These are phyloP conservation scores for Boletus sp. DNA, from an alignment of 768 basidiomycete species.

Conservation along the genomic window DNA sequence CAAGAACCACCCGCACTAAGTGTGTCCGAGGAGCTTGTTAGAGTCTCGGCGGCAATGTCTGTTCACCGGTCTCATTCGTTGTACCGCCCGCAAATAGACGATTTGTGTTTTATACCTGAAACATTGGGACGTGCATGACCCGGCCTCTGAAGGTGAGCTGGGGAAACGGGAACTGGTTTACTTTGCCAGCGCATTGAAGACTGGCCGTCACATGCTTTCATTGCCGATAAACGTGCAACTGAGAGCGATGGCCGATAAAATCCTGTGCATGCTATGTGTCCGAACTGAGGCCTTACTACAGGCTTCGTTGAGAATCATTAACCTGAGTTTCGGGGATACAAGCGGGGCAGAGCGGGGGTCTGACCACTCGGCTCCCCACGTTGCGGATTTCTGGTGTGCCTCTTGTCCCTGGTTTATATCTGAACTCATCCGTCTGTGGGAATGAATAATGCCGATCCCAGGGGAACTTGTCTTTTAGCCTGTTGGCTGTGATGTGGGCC, in stretches of 20 bases:
- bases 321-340: neutral
- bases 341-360: neutral
- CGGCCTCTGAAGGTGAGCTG: slow-evolving; percentile 3
- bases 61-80: slow-evolving; percentile 14
- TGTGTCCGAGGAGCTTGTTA: slow-evolving; percentile 1
- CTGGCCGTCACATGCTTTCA: neutral
- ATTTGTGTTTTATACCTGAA: slow-evolving; percentile 14
- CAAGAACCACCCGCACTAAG: slow-evolving; percentile 85
- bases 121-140: neutral
- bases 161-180: neutral
- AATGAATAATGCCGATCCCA: neutral
- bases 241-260: neutral
- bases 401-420: neutral
- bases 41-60: slow-evolving; percentile 1
- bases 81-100: slow-evolving; percentile 28
- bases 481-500: neutral
- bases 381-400: neutral
- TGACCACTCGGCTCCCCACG: neutral
- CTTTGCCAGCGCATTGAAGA: neutral
- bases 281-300: neutral
- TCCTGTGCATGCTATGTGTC: neutral
- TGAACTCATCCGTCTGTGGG: neutral
- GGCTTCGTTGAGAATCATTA: neutral
- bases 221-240: neutral
- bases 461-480: neutral